Evolutionary conservation across 768 basidiomycete genomes (phyloP).

Genomic region (Boletus bicolor): DNA sequence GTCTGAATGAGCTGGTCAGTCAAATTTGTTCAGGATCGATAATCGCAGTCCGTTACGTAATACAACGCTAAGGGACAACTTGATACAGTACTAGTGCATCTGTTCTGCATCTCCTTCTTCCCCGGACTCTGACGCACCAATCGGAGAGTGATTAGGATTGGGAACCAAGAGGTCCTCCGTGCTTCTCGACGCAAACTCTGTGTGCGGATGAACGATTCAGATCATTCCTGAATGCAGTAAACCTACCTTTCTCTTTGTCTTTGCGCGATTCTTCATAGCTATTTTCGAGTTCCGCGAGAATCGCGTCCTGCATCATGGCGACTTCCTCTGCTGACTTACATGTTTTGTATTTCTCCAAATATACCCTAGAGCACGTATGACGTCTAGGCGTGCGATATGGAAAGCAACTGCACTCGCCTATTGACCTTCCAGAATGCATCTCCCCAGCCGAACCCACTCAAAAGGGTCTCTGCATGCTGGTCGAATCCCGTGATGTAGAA

Average conservation of each 20-base stretch:
- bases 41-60: constrained; percentile 9
- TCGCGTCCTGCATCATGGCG: constrained; percentile 55
- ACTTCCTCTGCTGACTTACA: constrained; percentile 66
- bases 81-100: neutral
- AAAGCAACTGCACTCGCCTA: constrained; percentile 37
- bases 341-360: constrained; percentile 72
- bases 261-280: constrained; percentile 57
- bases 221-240: neutral
- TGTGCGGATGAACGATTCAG: neutral
- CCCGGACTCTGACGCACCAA: constrained; percentile 12
- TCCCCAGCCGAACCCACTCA: constrained; percentile 90
- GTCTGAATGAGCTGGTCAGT: too few relatives aligned
- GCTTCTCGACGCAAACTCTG: constrained; percentile 28
- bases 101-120: constrained; percentile 17
- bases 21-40: neutral
- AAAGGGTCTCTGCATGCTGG: constrained; percentile 70
- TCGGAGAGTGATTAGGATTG: constrained; percentile 60
- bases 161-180: constrained; percentile 61
- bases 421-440: constrained; percentile 86
- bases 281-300: constrained; percentile 66
- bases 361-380: constrained; percentile 21
- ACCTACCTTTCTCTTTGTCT: constrained; percentile 42
- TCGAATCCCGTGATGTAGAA: constrained; percentile 93
- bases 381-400: neutral
- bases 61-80: neutral